Conservation (phyloP, 176 grass and related monocot genomes). For the Bolboschoenus planiculmis region DNA sequence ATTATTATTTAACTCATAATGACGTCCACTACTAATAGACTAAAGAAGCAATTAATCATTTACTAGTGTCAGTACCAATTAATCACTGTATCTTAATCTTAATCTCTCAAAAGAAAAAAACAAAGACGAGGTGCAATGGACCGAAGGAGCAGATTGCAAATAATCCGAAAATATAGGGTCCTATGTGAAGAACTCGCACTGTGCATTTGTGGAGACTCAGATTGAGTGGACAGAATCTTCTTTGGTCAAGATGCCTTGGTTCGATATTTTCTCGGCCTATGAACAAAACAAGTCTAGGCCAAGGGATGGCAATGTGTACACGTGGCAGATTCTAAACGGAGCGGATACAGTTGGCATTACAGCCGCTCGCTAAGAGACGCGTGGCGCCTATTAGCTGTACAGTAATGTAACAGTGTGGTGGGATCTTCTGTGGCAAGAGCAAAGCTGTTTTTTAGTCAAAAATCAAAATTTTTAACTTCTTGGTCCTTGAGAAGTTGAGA, state of each 20-base stretch:
- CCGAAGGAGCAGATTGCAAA: not conserved
- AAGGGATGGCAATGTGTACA: not conserved
- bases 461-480: not conserved
- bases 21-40: not conserved
- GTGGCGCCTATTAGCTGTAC: not conserved
- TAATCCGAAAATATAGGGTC: not conserved
- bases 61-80: not conserved
- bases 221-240: constrained; percentile 1
- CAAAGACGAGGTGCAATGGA: not conserved
- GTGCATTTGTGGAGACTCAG: not conserved
- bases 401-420: not conserved
- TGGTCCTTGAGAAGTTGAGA: too few species aligned
- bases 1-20: not conserved
- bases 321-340: constrained; percentile 4
- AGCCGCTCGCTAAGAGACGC: not conserved
- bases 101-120: not conserved
- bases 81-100: not conserved
- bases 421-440: not conserved
- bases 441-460: not conserved
- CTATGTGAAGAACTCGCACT: not conserved
- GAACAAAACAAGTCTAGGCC: too few species aligned
- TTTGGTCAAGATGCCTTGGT: not conserved
- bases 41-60: too few species aligned
- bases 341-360: not conserved
- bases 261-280: not conserved